Evolutionary conservation across 2,329 filamentous ascomycete genomes (phyloP), one percentile per base, ranked within the genome.

Genomic region (Penicillium corylophilum): DNA sequence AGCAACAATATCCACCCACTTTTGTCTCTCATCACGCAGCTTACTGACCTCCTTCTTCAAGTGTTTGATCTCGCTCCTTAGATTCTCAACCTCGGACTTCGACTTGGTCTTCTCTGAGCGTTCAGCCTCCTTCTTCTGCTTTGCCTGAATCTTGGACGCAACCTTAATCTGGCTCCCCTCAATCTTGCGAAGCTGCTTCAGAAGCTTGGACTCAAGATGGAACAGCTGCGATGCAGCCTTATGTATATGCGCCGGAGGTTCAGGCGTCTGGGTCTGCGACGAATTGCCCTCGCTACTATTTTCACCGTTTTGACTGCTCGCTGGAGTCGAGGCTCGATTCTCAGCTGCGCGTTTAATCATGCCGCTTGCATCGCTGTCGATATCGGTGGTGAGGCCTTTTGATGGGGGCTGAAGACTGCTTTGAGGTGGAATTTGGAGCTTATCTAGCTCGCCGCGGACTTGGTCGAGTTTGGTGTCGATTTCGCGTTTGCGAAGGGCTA

Each of bases 1-100:
- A 26, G 75, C 76, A 53, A 85, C 73, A 64, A 82, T 75, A 61
- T 68, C 66, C 44, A 77, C 67, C 60, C 82, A 71, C 48, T 81
- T 62, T 50, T 73, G 71, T 46, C 80, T 77, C 66, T 83, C 81
- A 36, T 69, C 59, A 50, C 78, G 74, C 41, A 80, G 60, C 23
- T 74, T 64, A 18, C 78, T 74, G 10, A 76, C 71, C 60, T 80
- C 82, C 53, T 77, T 76, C 74, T 61, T 79, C 74, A 46, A 74
- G 71, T 55, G 75, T n/a, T 57, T 54, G 5, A 82, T 63, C 50
- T 78, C 76, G 33, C 74, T 73, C 54, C 75, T 75, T 50, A 83
- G 72, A 22, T 66, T 67, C 50, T 79, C 76, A 47, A 76, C 73
- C 56, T 76, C 72, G 12, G 71, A 64, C 38, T 69, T 72, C 15